Percentiles rank a stretch among this genome's conserved stretches.
These are phyloP conservation scores for Cyberlindnera suaveolens DNA, from an alignment of 805 yeast genomes.

Conservation along the genomic window DNA sequence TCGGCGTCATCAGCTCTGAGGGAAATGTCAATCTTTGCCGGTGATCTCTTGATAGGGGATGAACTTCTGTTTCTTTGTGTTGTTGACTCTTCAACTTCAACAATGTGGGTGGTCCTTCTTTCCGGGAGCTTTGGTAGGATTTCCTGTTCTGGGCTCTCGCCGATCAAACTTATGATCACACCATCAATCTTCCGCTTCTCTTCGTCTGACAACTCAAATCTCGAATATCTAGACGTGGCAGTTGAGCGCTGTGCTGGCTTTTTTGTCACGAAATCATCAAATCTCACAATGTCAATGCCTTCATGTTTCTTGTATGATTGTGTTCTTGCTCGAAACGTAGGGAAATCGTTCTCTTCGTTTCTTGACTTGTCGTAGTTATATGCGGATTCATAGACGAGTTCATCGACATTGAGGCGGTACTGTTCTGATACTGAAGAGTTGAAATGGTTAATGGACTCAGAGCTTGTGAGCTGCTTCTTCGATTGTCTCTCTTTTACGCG, in stretches of 20 bases:
- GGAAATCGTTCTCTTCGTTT: neutral
- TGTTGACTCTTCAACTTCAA: neutral
- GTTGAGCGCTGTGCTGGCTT: neutral
- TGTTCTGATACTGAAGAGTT: constrained; percentile 33
- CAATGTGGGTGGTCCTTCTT: neutral
- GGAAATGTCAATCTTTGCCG: constrained; percentile 12
- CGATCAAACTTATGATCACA: constrained; percentile 12
- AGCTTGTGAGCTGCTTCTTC: constrained; percentile 5
- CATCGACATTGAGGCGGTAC: constrained; percentile 35
- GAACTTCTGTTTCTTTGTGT: neutral
- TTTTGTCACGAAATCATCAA: constrained; percentile 20
- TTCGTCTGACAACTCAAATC: constrained; percentile 17
- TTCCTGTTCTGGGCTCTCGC: neutral
- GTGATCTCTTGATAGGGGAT: constrained; percentile 16
- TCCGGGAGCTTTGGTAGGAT: neutral
- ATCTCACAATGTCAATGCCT: constrained; percentile 18
- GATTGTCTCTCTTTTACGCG: constrained; percentile 3
- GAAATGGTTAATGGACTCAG: constrained; percentile 13
- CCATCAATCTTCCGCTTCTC: constrained; percentile 16
- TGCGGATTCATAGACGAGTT: constrained; percentile 52
- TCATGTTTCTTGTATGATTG: constrained; percentile 8
- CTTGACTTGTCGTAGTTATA: constrained; percentile 47
- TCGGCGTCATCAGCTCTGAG: neutral
- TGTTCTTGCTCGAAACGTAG: neutral
- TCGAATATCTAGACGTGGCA: constrained; percentile 11